Conservation (phyloP, 73 alveolate species). For the Chromera velia region DNA sequence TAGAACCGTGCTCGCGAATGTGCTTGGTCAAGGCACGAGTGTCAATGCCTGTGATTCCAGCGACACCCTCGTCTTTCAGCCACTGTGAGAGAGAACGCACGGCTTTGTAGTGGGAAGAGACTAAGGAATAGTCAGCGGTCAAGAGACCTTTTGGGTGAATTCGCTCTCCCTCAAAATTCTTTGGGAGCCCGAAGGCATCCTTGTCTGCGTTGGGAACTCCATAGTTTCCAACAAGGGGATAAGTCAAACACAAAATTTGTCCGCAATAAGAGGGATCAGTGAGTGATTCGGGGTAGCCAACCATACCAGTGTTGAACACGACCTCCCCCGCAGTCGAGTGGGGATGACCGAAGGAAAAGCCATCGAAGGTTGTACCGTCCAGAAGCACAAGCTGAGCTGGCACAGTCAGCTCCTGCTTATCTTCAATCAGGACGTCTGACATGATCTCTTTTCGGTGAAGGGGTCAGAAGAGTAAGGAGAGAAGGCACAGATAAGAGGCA, state of each 20-base stretch:
- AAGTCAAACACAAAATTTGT: constrained; percentile 34
- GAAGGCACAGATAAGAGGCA: too few species aligned
- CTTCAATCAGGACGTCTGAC: too few species aligned
- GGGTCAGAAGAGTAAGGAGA: too few species aligned
- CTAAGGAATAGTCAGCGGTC: constrained; percentile 20
- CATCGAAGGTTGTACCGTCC: constrained; percentile 1
- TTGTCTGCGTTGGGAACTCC: constrained; percentile 31
- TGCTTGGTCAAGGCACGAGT: constrained; percentile 27
- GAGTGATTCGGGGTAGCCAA: constrained; percentile 43
- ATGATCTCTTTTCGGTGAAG: too few species aligned
- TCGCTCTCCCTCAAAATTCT: constrained; percentile 22
- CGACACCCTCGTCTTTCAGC: constrained; percentile 20
- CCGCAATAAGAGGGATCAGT: constrained; percentile 35
- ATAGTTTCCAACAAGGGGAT: constrained; percentile 36
- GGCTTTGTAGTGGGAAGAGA: constrained; percentile 26
- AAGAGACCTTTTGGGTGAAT: constrained; percentile 16
- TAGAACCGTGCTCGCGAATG: constrained; percentile 18
- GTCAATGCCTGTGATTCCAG: constrained; percentile 38
- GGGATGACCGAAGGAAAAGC: constrained; percentile 16
- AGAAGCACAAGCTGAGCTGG: constrained; percentile 8
- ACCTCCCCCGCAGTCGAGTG: constrained; percentile 24
- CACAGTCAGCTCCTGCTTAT: too few species aligned
- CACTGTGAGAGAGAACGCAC: constrained; percentile 20
- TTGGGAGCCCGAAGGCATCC: constrained; percentile 30
- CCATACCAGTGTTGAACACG: constrained; percentile 38